These are phyloP conservation scores for Petunia axillaris DNA, from an alignment of 257 asterid species.

Conservation along the genomic window DNA sequence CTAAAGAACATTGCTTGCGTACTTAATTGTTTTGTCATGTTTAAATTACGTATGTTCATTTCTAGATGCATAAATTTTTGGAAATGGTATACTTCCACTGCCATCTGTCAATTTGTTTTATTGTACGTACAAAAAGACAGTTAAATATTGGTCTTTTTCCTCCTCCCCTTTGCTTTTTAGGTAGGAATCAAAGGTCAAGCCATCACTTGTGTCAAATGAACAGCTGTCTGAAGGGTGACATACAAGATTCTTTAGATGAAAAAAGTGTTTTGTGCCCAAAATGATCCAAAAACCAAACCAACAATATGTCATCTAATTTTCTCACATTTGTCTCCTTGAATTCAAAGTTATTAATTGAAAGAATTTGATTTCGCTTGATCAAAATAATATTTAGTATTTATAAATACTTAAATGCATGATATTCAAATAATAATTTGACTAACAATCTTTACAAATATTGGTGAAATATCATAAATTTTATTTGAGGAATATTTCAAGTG, in stretches of 20 bases:
- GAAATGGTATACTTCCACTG: background rate
- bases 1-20: background rate
- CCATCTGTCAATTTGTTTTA: background rate
- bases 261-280: background rate
- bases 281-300: background rate
- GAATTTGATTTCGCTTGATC: too few species aligned
- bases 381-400: too few species aligned
- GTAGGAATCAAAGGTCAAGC: background rate
- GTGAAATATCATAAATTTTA: too few species aligned
- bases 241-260: background rate
- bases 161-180: background rate
- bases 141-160: background rate
- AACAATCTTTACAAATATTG: too few species aligned
- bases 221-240: slow-evolving; percentile 13
- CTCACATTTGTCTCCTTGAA: too few species aligned
- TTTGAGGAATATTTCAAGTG: too few species aligned
- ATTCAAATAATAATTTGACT: too few species aligned
- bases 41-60: background rate
- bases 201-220: background rate
- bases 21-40: background rate
- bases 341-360: too few species aligned
- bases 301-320: background rate
- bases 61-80: background rate
- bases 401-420: too few species aligned
- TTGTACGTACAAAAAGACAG: slow-evolving; percentile 18